Base-by-base conservation (phyloP, 306 rosid species). In the Crotalaria pallida region DNA sequence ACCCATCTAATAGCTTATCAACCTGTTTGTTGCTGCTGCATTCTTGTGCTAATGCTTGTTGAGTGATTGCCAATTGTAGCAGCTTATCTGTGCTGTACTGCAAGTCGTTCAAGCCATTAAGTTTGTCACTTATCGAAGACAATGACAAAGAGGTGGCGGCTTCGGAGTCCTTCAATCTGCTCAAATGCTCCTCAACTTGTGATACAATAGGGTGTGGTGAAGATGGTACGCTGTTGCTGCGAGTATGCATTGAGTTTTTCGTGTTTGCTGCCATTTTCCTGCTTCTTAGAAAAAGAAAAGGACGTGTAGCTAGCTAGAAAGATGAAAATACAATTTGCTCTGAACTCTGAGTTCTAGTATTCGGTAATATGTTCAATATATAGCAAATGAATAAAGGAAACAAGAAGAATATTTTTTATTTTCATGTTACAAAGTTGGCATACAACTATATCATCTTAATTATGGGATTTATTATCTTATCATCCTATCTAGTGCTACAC, bases 191-290 rank as follows among this genome's bases (percentile, higher is more conserved):
- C 21, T 71, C 66, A 23, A 64, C 13, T 56, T 71, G 77, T 43
- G 77, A 71, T 16, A 71, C 31, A 49, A 55, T 3, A 3, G 77
- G 77, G 33, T 69, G 76, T 11, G 76, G 63, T 26, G 24, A 29
- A 26, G 21, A 10, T 29, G 76, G 65, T 12, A 61, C 41, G 81
- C 66, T 69, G 51, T 61, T 69, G 34, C 53, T 52, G 22, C 52
- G 61, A 34, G 2, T 33, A 13, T 77, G 77, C 44, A 19, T 5
- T 15, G 40, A 45, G 36, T 5, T 43, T 15, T 41, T 61, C 17
- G 41, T 44, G 53, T 44, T 62, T 19, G 48, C 62, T 62, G 45
- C 73, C 77, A 77, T 77, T 13, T 69, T 60, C 49, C 49, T 63
- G n/a, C 56, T 56, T 13, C 12, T 49, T 26, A 38, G 27, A 50